Evolutionary conservation across 108 stramenopile species (phyloP).

Genomic region (Fragilariopsis cylindrus): DNA sequence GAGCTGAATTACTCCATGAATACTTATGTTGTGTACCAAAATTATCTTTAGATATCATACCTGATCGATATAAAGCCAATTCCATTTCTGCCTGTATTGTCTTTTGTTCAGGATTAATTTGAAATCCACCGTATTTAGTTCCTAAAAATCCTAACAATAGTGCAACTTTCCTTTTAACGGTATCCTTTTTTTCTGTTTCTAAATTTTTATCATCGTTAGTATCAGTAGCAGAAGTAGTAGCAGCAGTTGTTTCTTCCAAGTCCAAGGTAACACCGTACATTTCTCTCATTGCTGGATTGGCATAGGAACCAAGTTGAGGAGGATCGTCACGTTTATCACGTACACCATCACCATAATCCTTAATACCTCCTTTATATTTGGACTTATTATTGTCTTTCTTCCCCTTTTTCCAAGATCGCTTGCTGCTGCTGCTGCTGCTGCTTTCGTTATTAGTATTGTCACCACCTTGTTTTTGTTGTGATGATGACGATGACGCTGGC

Average conservation of each 20-base stretch:
- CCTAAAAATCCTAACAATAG: conserved; percentile 73
- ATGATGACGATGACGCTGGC: too few relatives aligned
- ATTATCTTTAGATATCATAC: conserved; percentile 66
- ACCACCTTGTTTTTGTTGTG: too few relatives aligned
- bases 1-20: conserved; percentile 91
- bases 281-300: conserved; percentile 52
- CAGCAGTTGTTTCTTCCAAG: neutral
- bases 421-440: neutral
- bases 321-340: conserved; percentile 13
- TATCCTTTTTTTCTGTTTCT: conserved; percentile 31
- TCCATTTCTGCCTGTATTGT: conserved; percentile 94
- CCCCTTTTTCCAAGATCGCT: conserved; percentile 18
- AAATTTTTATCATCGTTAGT: conserved; percentile 1
- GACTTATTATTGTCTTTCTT: neutral
- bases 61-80: conserved; percentile 77
- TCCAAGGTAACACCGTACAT: conserved; percentile 34
- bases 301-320: conserved; percentile 76
- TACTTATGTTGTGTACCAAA: conserved; percentile 92
- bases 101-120: conserved; percentile 76
- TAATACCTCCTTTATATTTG: conserved; percentile 9
- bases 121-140: conserved; percentile 86
- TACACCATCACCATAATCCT: conserved; percentile 29
- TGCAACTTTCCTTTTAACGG: conserved; percentile 60
- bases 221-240: neutral
- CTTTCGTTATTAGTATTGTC: too few relatives aligned